These are phyloP conservation scores for Ascochyta clinopodiicola DNA, from an alignment of 2,329 filamentous ascomycete species.

Conservation along the genomic window DNA sequence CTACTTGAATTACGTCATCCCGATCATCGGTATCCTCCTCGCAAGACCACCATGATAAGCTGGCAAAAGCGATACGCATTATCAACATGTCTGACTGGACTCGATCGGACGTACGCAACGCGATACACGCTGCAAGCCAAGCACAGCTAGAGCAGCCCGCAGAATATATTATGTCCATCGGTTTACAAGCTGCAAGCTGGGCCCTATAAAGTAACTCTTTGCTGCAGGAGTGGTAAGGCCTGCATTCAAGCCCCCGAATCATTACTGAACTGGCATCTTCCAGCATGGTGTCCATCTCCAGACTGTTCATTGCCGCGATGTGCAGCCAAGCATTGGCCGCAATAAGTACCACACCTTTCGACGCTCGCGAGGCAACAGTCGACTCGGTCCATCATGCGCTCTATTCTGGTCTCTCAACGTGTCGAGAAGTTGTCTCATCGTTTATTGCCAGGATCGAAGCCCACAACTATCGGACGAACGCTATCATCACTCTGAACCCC, in stretches of 20 bases:
- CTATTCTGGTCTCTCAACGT: slow-evolving; percentile 60
- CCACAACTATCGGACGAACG: slow-evolving; percentile 64
- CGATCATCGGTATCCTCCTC: slow-evolving; percentile 25
- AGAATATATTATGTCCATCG: background rate
- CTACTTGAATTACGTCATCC: slow-evolving; percentile 29
- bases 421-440: slow-evolving; percentile 60
- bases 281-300: slow-evolving; percentile 4
- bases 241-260: background rate
- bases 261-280: background rate
- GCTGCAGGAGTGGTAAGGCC: slow-evolving; percentile 3
- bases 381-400: slow-evolving; percentile 63
- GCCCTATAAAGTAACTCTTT: background rate
- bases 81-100: slow-evolving; percentile 23
- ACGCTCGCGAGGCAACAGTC: slow-evolving; percentile 66
- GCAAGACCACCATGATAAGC: slow-evolving; percentile 24
- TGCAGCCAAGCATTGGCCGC: slow-evolving; percentile 11
- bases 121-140: background rate
- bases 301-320: slow-evolving; percentile 13
- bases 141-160: background rate
- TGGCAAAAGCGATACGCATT: slow-evolving; percentile 9
- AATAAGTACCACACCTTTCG: slow-evolving; percentile 51
- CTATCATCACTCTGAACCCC: slow-evolving; percentile 62
- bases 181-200: background rate
- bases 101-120: background rate
- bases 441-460: slow-evolving; percentile 65